Percentiles rank a stretch among this genome's conserved stretches.
These are phyloP conservation scores for Cladosporium sp. DNA, from an alignment of 2,329 filamentous ascomycete genomes.

Conservation along the genomic window DNA sequence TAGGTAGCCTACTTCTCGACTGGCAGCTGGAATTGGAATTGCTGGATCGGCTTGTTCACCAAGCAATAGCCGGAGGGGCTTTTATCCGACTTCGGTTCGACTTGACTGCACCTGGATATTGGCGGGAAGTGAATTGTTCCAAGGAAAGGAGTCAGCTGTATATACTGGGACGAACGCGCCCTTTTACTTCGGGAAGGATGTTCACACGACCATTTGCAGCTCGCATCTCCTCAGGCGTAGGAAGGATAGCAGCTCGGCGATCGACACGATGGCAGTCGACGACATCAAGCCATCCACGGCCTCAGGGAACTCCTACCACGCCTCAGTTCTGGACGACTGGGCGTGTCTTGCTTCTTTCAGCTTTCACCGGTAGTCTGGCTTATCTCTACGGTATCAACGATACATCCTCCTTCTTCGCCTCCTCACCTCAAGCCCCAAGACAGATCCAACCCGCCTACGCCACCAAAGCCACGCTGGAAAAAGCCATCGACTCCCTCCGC, in stretches of 20 bases:
- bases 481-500: slow-evolving; percentile 53
- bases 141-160: too few species aligned
- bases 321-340: slow-evolving; percentile 44
- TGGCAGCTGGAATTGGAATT: too few species aligned
- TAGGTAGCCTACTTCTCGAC: too few species aligned
- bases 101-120: too few species aligned
- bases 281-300: neutral
- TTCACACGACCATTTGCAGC: too few species aligned
- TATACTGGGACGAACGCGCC: too few species aligned
- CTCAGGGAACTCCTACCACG: neutral
- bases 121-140: too few species aligned
- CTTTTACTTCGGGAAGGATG: too few species aligned
- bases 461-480: slow-evolving; percentile 47
- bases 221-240: neutral
- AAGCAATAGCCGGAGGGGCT: too few species aligned
- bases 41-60: too few species aligned
- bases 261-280: slow-evolving; percentile 15
- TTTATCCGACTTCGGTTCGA: too few species aligned
- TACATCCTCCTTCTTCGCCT: slow-evolving; percentile 14
- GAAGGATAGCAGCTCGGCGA: neutral
- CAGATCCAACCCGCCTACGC: slow-evolving; percentile 42
- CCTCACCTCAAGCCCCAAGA: neutral
- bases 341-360: slow-evolving; percentile 44
- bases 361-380: slow-evolving; percentile 48
- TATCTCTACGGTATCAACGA: slow-evolving; percentile 47